Conservation (phyloP, 805 yeast genomes). For the Metschnikowia koreensis region DNA sequence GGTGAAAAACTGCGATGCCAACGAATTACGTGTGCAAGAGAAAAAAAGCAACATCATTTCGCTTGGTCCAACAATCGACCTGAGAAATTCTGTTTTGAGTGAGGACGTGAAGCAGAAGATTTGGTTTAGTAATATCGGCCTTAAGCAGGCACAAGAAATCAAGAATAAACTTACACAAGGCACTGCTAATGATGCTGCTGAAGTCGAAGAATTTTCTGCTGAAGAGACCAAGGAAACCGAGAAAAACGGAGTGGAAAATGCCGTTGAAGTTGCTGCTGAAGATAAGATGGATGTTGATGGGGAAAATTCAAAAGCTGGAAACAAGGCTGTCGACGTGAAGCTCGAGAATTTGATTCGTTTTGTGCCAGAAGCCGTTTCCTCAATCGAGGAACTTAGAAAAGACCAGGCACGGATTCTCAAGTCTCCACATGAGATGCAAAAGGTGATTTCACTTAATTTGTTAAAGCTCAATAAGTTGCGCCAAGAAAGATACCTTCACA, state of each 20-base stretch:
- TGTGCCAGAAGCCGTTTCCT: conserved; percentile 32
- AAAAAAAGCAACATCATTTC: conserved; percentile 27
- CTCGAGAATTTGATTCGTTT: conserved; percentile 33
- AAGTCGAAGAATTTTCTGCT: not conserved
- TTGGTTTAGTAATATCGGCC: conserved; percentile 43
- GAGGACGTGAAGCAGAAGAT: conserved; percentile 30
- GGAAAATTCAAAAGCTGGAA: not conserved
- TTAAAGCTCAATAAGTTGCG: conserved; percentile 39
- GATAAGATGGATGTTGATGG: conserved; percentile 3
- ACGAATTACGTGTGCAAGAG: conserved; percentile 20
- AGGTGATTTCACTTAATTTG: conserved; percentile 31
- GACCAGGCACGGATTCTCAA: conserved; percentile 23
- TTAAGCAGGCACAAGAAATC: conserved; percentile 23
- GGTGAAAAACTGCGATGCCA: conserved; percentile 22
- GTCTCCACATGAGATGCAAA: conserved; percentile 34
- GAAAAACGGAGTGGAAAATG: not conserved
- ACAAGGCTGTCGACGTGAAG: conserved; percentile 20
- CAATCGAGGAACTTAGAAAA: conserved; percentile 25
- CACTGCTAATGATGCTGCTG: conserved; percentile 5
- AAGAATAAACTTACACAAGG: conserved; percentile 1
- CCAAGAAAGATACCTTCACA: conserved; percentile 36
- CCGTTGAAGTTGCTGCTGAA: not conserved
- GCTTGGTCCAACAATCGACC: conserved; percentile 38
- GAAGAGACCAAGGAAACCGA: not conserved
- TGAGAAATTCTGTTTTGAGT: conserved; percentile 33